Evolutionary conservation across 257 asterid genomes (phyloP), one percentile per base, ranked within the genome.

Genomic region (Cynanchum wilfordii): DNA sequence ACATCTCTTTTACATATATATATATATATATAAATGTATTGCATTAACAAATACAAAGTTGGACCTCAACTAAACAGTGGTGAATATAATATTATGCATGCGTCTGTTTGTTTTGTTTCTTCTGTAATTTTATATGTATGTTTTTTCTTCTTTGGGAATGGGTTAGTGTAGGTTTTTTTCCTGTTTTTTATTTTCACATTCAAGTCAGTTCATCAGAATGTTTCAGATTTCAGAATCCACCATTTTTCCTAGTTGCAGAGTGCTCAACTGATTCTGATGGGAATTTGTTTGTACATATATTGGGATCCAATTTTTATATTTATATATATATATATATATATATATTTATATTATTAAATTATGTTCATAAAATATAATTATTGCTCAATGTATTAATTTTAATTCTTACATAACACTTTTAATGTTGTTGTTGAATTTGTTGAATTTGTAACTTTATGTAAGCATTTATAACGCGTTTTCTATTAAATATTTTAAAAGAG

Each of bases 71-170:
- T 36, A 36, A 73, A 59, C 49, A 7, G 54, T 12, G 40, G 25
- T 8, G 45, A 42, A 51, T 51, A 52, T 10, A 62, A 42, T 42
- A 42, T 22, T 27, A 33, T 17, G 71, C 77, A 63, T 63, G 77
- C 77, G 44, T 42, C 71, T 73, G 63, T 49, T 30, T 30, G 38
- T 63, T 63, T 50, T 62, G 52, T 73, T 66, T 67, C 16, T 57
- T 42, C 22, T 40, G 24, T 66, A 30, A 19, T 42, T 57, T 20
- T 55, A 25, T 73, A 55, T 56, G 8, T 55, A 17, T 56, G 8
- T 55, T 10, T 19, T 66, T 66, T 55, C 42, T 42, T 65, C 25
- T 40, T 40, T 25, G 68, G 66, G 42, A 29, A 60, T 29, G 66
- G 58, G 68, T 55, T 17, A 33, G 36, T 66, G 54, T 45, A n/a